Percentiles rank a stretch among this genome's conserved stretches.
Evolutionary conservation across 1,284 basidiomycete genomes (phyloP).

Genomic region (Paramarasmius palmivorus): DNA sequence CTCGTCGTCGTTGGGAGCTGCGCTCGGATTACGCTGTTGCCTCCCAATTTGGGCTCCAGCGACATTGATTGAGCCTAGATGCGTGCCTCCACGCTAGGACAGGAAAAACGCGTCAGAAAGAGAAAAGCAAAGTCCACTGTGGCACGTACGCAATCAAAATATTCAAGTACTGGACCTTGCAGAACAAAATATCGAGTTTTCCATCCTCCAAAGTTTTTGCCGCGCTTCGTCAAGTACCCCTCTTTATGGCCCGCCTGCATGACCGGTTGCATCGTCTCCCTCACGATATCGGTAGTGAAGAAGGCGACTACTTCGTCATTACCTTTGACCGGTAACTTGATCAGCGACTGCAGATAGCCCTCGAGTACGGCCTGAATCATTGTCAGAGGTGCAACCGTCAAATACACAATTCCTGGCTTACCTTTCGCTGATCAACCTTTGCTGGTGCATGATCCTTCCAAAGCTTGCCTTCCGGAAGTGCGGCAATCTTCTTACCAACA

Average conservation of each 20-base stretch:
- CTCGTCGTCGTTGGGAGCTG: conserved; percentile 72
- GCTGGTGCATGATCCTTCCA: conserved; percentile 98
- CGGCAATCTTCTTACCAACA: conserved; percentile 76
- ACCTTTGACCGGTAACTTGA: conserved; percentile 82
- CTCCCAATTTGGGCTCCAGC: conserved; percentile 85
- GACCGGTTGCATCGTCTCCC: conserved; percentile 70
- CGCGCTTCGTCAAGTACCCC: conserved; percentile 95
- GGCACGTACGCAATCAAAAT: conserved; percentile 86
- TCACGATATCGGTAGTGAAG: conserved; percentile 86
- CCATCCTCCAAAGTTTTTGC: conserved; percentile 97
- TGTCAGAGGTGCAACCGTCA: conserved; percentile 14
- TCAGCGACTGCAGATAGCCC: conserved; percentile 84
- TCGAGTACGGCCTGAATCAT: conserved; percentile 72
- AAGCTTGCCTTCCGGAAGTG: conserved; percentile 86
- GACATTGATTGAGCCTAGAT: conserved; percentile 87
- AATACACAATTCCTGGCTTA: conserved; percentile 33
- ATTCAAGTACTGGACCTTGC: conserved; percentile 85
- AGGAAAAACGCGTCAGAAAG: conserved; percentile 6
- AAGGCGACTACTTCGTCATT: conserved; percentile 92
- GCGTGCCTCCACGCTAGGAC: conserved; percentile 80
- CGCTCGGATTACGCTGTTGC: conserved; percentile 54
- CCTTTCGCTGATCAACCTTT: conserved; percentile 94
- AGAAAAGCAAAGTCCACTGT: conserved; percentile 12
- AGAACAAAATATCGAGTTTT: conserved; percentile 94
- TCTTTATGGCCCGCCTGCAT: conserved; percentile 87